Evolutionary conservation across 208 protist species (phyloP).

Genomic region (Zelonia costaricensis): DNA sequence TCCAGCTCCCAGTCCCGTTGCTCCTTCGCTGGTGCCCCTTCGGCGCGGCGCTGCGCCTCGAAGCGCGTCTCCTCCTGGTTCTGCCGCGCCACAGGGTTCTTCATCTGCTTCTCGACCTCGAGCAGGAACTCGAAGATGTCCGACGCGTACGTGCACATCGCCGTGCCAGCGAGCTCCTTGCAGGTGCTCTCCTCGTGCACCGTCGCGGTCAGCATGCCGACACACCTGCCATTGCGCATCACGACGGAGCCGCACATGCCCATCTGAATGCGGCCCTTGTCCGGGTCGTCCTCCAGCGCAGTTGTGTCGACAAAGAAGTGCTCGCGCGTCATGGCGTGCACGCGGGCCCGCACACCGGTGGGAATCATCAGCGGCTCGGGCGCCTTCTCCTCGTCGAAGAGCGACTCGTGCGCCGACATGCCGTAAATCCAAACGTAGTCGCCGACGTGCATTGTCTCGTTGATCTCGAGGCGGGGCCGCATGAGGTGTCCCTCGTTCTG

Average conservation of each 20-base stretch:
- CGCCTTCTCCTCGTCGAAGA: constrained; percentile 89
- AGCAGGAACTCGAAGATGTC: constrained; percentile 92
- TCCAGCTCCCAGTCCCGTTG: constrained; percentile 79
- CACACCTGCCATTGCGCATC: constrained; percentile 87
- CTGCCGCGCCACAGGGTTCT: constrained; percentile 49
- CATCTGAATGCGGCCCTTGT: constrained; percentile 78
- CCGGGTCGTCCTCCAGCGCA: constrained; percentile 58
- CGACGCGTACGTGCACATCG: constrained; percentile 85
- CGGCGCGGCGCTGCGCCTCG: constrained; percentile 50
- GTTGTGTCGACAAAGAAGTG: constrained; percentile 91
- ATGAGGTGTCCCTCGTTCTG: constrained; percentile 90
- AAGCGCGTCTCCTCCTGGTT: constrained; percentile 75
- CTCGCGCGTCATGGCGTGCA: constrained; percentile 79
- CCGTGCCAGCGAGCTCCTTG: constrained; percentile 80
- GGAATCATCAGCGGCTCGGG: constrained; percentile 90
- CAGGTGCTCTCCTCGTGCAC: constrained; percentile 84
- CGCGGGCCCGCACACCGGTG: constrained; percentile 77
- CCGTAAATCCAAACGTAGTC: constrained; percentile 92
- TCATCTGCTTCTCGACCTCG: constrained; percentile 92
- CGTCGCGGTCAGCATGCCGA: constrained; percentile 92
- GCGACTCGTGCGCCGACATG: constrained; percentile 84
- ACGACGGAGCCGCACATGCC: constrained; percentile 90
- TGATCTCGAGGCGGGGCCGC: constrained; percentile 78
- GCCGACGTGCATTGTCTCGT: constrained; percentile 65
- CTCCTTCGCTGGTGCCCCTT: constrained; percentile 32